Percentiles rank a stretch among this genome's conserved stretches.
Conservation (phyloP, 2,329 filamentous ascomycete species). For the Chaetomiaceae sp. region DNA sequence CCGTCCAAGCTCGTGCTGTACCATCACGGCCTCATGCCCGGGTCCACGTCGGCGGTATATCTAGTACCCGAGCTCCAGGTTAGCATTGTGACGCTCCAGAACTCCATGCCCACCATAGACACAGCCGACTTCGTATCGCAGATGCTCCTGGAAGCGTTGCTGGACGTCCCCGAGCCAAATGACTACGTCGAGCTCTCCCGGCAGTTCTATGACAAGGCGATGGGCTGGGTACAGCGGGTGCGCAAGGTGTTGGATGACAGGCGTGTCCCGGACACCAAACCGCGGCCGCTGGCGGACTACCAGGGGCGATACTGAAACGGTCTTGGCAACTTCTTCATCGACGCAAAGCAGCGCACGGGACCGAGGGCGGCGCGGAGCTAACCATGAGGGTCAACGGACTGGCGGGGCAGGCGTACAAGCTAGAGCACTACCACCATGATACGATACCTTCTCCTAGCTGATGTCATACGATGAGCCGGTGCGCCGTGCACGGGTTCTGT, state of each 20-base stretch:
- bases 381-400: neutral
- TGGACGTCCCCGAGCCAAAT: neutral
- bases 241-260: too few species aligned
- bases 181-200: neutral
- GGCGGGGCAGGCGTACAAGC: neutral
- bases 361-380: neutral
- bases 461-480: neutral
- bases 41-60: neutral
- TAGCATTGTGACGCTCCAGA: neutral
- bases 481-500: too few species aligned
- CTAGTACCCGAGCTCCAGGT: neutral
- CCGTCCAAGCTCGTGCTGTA: neutral
- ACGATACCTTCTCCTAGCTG: neutral
- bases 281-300: too few species aligned
- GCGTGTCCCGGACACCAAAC: too few species aligned
- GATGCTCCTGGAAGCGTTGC: neutral
- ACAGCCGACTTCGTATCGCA: neutral
- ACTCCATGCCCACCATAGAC: neutral
- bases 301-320: too few species aligned
- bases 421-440: neutral
- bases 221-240: too few species aligned
- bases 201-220: neutral
- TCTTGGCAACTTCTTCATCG: too few species aligned
- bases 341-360: too few species aligned
- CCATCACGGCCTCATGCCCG: neutral